Base-by-base conservation (phyloP, 495 filamentous ascomycete genomes). In the Hypoxylon trugodes region DNA sequence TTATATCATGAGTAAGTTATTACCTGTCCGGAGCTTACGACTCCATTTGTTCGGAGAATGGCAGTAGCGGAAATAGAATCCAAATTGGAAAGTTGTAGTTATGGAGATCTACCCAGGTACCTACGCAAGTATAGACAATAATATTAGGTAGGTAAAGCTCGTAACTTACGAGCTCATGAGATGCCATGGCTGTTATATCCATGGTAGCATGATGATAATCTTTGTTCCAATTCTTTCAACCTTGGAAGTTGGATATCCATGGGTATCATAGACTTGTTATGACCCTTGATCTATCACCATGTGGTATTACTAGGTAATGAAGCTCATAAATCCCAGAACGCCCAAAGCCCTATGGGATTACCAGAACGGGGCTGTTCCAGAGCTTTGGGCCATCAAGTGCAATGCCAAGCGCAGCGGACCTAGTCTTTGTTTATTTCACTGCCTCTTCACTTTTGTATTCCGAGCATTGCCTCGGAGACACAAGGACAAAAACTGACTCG, bases 281-380 rank as follows among this genome's bases (percentile, higher is more conserved):
- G 8, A 12, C 19, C 19, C 22, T 18, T 21, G 40, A 15, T 45
- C 12, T 45, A 25, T 41, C 33, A 48, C 25, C 26, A 43, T 45
- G 13, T 45, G 36, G 15, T 45, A 22, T 37, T 26, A 30, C 9
- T 19, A n/a, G n/a, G n/a, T n/a, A 18, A 33, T 18, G 49, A 57
- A 36, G 38, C 25, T 43, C 6, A 36, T 25, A 37, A 33, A 58
- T 46, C 24, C 26, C 13, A 38, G 24, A 30, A 67, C 41, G 47
- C 21, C n/a, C 33, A 48, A 40, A 51, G 52, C 64, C 57, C 35
- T 61, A 61, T 18, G 40, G 47, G 30, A 35, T 37, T 21, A 35
- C 13, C 9, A 6, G 25, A 41, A 42, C 40, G 50, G 24, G 45
- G 38, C 33, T 13, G 21, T 53, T 15, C 64, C 58, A 54, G 35